These are phyloP conservation scores for Hymenotorrendiella dingleyae DNA, from an alignment of 2,329 filamentous ascomycete species.

Conservation along the genomic window DNA sequence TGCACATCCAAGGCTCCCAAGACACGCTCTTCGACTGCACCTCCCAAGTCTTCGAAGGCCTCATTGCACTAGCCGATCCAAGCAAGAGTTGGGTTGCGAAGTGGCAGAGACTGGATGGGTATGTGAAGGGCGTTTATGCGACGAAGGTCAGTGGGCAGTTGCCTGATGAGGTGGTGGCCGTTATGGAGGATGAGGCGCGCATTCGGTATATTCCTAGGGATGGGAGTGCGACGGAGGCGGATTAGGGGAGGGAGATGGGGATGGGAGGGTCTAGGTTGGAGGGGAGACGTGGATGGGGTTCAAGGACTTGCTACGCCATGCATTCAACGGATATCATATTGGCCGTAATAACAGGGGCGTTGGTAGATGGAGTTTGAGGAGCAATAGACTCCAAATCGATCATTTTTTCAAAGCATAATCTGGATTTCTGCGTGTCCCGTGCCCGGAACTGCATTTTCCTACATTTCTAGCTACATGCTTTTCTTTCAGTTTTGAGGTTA, in stretches of 20 bases:
- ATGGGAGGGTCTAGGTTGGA: no score
- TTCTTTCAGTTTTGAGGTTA: no score
- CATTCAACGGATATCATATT: background rate
- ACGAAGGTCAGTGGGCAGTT: conserved; percentile 85
- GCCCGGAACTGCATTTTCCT: no score
- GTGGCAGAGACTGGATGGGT: conserved; percentile 87
- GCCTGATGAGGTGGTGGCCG: conserved; percentile 57
- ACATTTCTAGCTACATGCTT: no score
- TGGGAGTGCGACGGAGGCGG: conserved; percentile 41
- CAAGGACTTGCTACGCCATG: no score
- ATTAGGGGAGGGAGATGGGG: conserved; percentile 13
- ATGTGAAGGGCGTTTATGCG: conserved; percentile 85
- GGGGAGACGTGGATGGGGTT: no score
- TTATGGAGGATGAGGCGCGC: conserved; percentile 57
- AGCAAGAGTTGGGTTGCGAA: conserved; percentile 87
- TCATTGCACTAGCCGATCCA: conserved; percentile 83
- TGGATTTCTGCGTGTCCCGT: no score
- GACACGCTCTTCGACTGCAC: conserved; percentile 91
- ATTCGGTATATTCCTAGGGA: conserved; percentile 62
- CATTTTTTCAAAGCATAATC: no score
- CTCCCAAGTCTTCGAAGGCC: conserved; percentile 89
- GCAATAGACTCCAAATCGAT: background rate
- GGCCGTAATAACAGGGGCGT: background rate
- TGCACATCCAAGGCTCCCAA: conserved; percentile 70
- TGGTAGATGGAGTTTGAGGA: background rate